Percentiles rank a stretch among this genome's conserved stretches.
phyloP scores from a whole-genome alignment of 352 stramenopile genomes.

The Peronospora tabacina region DNA sequence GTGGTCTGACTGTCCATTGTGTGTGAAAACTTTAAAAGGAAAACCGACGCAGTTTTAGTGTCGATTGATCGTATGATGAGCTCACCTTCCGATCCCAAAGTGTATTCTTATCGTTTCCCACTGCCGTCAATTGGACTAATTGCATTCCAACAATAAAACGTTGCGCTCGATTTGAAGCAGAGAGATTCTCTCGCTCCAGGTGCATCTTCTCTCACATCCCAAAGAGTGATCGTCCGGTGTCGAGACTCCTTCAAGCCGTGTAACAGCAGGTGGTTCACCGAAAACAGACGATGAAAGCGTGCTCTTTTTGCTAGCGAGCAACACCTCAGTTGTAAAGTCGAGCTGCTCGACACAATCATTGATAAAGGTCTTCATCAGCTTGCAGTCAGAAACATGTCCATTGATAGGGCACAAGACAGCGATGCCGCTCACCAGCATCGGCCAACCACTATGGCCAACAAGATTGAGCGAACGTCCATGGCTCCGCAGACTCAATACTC shows the following conservation, averaged over 20 bases:
- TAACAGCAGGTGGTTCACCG: conserved; percentile 10
- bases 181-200: conserved; percentile 12
- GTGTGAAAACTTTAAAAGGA: too few relatives aligned
- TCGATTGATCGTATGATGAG: conserved; percentile 7
- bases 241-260: conserved; percentile 27
- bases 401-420: conserved; percentile 31
- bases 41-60: conserved; percentile 2
- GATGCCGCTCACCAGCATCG: conserved; percentile 11
- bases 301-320: conserved; percentile 6
- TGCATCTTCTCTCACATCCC: conserved; percentile 26
- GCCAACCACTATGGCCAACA: conserved; percentile 5
- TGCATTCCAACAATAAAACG: conserved; percentile 10
- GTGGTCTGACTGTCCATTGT: not conserved
- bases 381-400: conserved; percentile 27
- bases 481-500: conserved; percentile 24
- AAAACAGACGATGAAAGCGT: conserved; percentile 23
- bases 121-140: conserved; percentile 11
- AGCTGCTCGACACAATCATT: conserved; percentile 11
- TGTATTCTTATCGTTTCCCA: conserved; percentile 13
- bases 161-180: conserved; percentile 23
- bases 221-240: conserved; percentile 19
- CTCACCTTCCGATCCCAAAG: conserved; percentile 15
- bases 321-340: conserved; percentile 33
- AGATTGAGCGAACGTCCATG: conserved; percentile 18
- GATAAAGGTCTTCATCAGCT: not conserved